Evolutionary conservation across 2,329 filamentous ascomycete genomes (phyloP).

Genomic region (Penicillium frequentans): DNA sequence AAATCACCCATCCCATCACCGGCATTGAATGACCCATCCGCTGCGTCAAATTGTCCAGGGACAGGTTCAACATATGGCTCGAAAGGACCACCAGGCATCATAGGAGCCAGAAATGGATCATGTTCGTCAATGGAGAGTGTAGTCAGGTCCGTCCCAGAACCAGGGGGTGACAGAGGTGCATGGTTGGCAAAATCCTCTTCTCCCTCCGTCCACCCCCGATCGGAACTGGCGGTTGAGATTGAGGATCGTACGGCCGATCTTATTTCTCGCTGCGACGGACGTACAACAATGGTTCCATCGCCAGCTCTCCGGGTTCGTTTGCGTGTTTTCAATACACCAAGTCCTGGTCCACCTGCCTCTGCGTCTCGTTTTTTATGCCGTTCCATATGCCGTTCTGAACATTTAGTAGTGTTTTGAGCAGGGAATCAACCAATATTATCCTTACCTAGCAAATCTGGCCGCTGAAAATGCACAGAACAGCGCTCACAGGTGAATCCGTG

Average conservation of each 20-base stretch:
- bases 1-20: constrained; percentile 46
- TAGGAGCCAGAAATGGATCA: constrained; percentile 31
- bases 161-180: constrained; percentile 30
- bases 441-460: constrained; percentile 58
- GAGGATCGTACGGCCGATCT: constrained; percentile 7
- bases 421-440: background rate
- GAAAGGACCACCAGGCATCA: constrained; percentile 32
- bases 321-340: constrained; percentile 51
- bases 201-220: constrained; percentile 6
- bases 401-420: constrained; percentile 10
- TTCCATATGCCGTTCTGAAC: constrained; percentile 57
- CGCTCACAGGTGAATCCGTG: constrained; percentile 54
- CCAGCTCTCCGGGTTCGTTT: constrained; percentile 51
- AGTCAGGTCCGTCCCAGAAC: constrained; percentile 24
- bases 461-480: constrained; percentile 62
- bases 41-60: constrained; percentile 35
- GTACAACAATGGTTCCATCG: constrained; percentile 50
- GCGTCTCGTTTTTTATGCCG: constrained; percentile 54
- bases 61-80: constrained; percentile 35
- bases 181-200: constrained; percentile 13
- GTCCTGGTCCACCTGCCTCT: constrained; percentile 50
- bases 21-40: constrained; percentile 31
- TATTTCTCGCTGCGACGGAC: constrained; percentile 29
- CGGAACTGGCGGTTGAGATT: constrained; percentile 12
- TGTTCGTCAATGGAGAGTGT: constrained; percentile 24